phyloP scores from a whole-genome alignment of 2,329 filamentous ascomycete genomes.

The Talaromyces rugulosus region DNA sequence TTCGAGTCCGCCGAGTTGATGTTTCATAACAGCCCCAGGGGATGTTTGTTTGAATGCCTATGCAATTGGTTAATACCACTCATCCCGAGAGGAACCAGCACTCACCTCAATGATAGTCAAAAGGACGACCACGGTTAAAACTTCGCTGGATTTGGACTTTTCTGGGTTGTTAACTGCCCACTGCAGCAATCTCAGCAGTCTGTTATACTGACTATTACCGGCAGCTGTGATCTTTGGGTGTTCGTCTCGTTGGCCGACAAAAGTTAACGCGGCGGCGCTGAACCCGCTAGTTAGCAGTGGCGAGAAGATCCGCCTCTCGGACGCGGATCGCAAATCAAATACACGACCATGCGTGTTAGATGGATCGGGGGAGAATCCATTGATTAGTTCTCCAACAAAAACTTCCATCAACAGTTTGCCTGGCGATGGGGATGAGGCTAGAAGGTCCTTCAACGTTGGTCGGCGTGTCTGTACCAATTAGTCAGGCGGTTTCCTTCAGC shows the following conservation, averaged over 20 bases:
- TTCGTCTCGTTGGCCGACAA: slow-evolving; percentile 18
- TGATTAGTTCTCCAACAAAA: slow-evolving; percentile 21
- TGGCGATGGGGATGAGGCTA: slow-evolving; percentile 15
- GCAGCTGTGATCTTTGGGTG: slow-evolving; percentile 17
- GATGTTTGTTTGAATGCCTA: slow-evolving; percentile 25
- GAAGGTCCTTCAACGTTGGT: background rate
- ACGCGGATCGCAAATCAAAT: slow-evolving; percentile 21
- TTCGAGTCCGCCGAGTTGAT: slow-evolving; percentile 23
- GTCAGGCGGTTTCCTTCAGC: background rate
- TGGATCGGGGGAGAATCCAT: slow-evolving; percentile 19
- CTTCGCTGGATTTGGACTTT: slow-evolving; percentile 20
- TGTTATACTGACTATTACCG: slow-evolving; percentile 19
- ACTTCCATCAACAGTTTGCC: slow-evolving; percentile 20
- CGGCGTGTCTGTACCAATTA: background rate
- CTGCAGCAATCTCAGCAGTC: slow-evolving; percentile 18
- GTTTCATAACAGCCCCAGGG: slow-evolving; percentile 20
- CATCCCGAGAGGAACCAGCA: background rate
- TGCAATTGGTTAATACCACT: background rate
- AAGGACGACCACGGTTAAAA: slow-evolving; percentile 20
- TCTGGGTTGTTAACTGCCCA: slow-evolving; percentile 16
- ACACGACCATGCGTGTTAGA: slow-evolving; percentile 15
- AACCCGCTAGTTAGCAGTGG: slow-evolving; percentile 21
- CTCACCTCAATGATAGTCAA: slow-evolving; percentile 23
- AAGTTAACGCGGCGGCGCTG: slow-evolving; percentile 21
- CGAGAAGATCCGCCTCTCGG: slow-evolving; percentile 21